Evolutionary conservation across 768 basidiomycete genomes (phyloP).

Genomic region (Ramaria rubella): DNA sequence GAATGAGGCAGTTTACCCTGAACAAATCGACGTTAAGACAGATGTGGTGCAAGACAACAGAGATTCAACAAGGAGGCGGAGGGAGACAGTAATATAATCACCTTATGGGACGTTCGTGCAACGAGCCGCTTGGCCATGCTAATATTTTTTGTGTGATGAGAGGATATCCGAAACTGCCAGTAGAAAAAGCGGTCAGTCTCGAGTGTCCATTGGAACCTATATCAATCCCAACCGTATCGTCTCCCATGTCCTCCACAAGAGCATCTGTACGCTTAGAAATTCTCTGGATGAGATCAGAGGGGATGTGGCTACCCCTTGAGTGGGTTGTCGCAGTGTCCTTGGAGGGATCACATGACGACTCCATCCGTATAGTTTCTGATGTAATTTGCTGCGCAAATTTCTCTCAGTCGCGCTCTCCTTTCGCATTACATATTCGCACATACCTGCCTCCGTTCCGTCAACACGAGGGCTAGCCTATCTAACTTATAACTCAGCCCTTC

Average conservation of each 20-base stretch:
- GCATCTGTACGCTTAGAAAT: conserved; percentile 67
- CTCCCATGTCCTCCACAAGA: conserved; percentile 47
- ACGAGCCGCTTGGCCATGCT: conserved; percentile 45
- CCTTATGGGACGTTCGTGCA: conserved; percentile 47
- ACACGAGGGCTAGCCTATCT: conserved; percentile 5
- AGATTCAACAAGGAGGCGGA: conserved; percentile 9
- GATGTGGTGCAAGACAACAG: conserved; percentile 5
- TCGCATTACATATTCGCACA: not conserved
- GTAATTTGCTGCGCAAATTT: conserved; percentile 7
- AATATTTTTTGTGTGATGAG: conserved; percentile 35
- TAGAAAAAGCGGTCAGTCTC: conserved; percentile 1
- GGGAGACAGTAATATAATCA: conserved; percentile 22
- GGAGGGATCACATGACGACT: not conserved
- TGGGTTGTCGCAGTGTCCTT: not conserved
- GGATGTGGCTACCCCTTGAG: conserved; percentile 23
- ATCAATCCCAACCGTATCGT: conserved; percentile 36
- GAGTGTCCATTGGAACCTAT: not conserved
- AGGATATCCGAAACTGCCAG: conserved; percentile 50
- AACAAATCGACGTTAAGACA: conserved; percentile 18
- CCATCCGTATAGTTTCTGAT: not conserved
- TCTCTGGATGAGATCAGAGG: conserved; percentile 43
- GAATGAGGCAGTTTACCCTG: conserved; percentile 3
- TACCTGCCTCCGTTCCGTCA: conserved; percentile 7
- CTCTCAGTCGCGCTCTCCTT: not conserved
- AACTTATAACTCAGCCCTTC: conserved; percentile 1